A percentile compares a stretch with the other conserved stretches of the same genome.
Evolutionary conservation across 306 rosid species (phyloP).

Genomic region (Fragaria nilgerrensis): DNA sequence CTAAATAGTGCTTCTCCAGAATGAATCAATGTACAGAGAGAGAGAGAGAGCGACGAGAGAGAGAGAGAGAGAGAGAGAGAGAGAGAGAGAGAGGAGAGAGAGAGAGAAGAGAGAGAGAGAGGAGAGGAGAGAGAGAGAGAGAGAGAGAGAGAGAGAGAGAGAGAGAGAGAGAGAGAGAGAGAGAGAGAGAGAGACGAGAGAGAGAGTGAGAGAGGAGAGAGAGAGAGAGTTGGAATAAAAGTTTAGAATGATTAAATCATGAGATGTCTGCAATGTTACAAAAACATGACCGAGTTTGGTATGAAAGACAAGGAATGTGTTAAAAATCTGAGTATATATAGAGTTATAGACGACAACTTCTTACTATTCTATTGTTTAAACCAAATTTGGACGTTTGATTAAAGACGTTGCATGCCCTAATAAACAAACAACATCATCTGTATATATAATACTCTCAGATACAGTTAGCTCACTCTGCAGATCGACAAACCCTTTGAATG

Average conservation of each 20-base stretch:
- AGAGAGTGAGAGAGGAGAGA: neutral
- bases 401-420: neutral
- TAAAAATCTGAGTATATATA: neutral
- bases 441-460: neutral
- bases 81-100: neutral
- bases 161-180: neutral
- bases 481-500: neutral
- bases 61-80: neutral
- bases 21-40: neutral
- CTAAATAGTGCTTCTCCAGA: neutral
- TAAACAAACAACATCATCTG: neutral
- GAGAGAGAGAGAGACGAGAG: neutral
- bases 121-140: neutral
- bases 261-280: neutral
- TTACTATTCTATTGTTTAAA: neutral
- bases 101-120: neutral
- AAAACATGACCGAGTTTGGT: conserved; percentile 13
- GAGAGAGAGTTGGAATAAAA: neutral
- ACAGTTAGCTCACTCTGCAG: neutral
- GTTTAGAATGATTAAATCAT: neutral
- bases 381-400: neutral
- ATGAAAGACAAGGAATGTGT: neutral
- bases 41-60: neutral
- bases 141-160: neutral
- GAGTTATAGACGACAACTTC: neutral